These are phyloP conservation scores for Porcisia hertigi DNA, from an alignment of 208 protist genomes.

Conservation along the genomic window DNA sequence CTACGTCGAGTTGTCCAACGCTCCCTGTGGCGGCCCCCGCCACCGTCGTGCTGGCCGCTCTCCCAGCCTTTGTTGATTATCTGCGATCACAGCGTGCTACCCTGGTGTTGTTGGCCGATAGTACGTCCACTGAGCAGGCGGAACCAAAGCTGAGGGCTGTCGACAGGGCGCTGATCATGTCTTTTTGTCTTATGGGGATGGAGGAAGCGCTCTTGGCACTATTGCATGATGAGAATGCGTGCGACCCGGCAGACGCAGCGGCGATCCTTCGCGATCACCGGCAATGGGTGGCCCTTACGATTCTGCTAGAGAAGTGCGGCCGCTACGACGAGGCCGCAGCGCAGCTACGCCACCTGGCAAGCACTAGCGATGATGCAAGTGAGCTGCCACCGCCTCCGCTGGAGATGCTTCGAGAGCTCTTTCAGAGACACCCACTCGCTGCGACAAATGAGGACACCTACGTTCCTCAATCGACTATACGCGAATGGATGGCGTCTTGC, in stretches of 20 bases:
- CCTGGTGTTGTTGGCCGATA: constrained; percentile 8
- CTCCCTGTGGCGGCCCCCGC: constrained; percentile 1
- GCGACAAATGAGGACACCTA: constrained; percentile 8
- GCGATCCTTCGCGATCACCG: constrained; percentile 35
- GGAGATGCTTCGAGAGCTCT: constrained; percentile 6
- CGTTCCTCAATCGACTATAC: constrained; percentile 11
- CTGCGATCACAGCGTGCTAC: constrained; percentile 21
- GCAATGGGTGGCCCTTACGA: constrained; percentile 58
- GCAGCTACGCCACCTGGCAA: constrained; percentile 25
- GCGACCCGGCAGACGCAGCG: constrained; percentile 32
- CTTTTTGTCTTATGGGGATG: not conserved
- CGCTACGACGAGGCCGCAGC: constrained; percentile 27
- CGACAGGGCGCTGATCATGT: constrained; percentile 12
- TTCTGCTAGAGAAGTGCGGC: constrained; percentile 33
- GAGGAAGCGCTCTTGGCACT: constrained; percentile 59
- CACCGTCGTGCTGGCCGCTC: constrained; percentile 1
- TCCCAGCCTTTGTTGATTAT: constrained; percentile 29
- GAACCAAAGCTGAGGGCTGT: not conserved
- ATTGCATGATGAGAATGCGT: constrained; percentile 41
- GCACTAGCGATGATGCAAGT: not conserved
- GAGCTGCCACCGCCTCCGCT: not conserved
- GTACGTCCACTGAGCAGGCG: not conserved
- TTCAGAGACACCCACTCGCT: not conserved
- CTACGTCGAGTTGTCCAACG: not conserved
- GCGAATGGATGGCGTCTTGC: constrained; percentile 1